Conservation (phyloP, 2,329 filamentous ascomycete species). For the Ciborinia camelliae region DNA sequence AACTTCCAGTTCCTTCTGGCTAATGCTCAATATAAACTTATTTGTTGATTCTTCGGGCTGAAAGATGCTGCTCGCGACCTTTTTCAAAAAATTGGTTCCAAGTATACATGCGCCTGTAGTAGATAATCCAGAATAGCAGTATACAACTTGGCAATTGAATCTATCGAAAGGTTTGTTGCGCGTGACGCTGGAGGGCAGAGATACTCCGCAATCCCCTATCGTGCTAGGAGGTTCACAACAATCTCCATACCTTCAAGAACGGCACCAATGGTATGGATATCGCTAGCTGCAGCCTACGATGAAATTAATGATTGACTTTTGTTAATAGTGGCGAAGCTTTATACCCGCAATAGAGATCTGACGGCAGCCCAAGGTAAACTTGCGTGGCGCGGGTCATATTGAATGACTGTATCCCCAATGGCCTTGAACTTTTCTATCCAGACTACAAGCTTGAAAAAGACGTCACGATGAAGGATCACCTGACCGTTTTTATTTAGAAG, state of each 20-base stretch:
- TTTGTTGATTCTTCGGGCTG: conserved; percentile 14
- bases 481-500: conserved; percentile 10
- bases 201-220: conserved; percentile 20
- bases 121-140: conserved; percentile 19
- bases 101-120: conserved; percentile 17
- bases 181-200: conserved; percentile 16
- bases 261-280: conserved; percentile 11
- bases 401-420: conserved; percentile 18
- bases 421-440: conserved; percentile 24
- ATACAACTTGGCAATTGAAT: conserved; percentile 18
- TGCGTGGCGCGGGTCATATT: conserved; percentile 23
- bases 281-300: neutral
- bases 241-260: conserved; percentile 22
- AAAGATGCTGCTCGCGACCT: conserved; percentile 21
- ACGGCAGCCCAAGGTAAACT: conserved; percentile 24
- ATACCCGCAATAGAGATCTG: conserved; percentile 21
- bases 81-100: conserved; percentile 6
- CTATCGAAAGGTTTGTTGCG: neutral
- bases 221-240: conserved; percentile 19
- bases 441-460: conserved; percentile 19
- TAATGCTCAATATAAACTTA: conserved; percentile 11
- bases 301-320: neutral
- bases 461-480: conserved; percentile 19
- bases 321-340: neutral
- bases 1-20: conserved; percentile 7